Evolutionary conservation across 495 filamentous ascomycete genomes (phyloP), one percentile per base, ranked within the genome.

Genomic region (Bathelium albidoporum): DNA sequence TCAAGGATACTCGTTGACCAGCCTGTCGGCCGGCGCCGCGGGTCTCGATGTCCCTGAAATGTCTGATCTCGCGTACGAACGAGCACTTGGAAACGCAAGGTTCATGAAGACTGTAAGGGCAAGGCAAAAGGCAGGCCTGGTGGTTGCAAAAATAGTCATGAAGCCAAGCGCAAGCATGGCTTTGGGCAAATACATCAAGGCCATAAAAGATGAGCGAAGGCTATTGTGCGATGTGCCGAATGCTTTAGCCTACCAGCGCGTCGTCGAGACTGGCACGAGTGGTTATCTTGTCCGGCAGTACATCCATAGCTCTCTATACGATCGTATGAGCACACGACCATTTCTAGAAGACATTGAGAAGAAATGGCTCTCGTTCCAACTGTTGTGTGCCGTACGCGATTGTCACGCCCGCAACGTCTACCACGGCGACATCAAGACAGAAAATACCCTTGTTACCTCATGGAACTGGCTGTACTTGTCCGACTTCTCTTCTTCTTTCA

Each of bases 391-490:
- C 9, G 78, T 97, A 60, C 85, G 93, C 36, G 95, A 99, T 71
- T 96, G 90, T 68, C 95, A 99, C 74, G 79, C 87, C 45, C 81
- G 89, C n/a, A 88, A 91, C 64, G 80, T 97, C 59, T 97, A 89
- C 73, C 95, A 99, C 73, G 95, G 95, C 39, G 95, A 99, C 72
- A 97, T 99, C 76, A 99, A 99, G 76, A 91, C 94, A 0, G 93
- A 97, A 75, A 99, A 97, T 69, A 83, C 90, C 32, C 79, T 99
- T 59, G 92, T 97, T 45, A 99, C 95, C 0, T 96, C 95, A 29
- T 99, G 95, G 95, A 96, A 97, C 76, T 99, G 95, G 95, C 85
- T 99, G 16, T 97, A 97, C 73, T 83, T 99, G 12, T 84, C 92
- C 2, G 95, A 99, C 72, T 99, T 97, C 73, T 95, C 94, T 24